Conservation (phyloP, 208 protist genomes). For the Acanthamoeba lenticulata region DNA sequence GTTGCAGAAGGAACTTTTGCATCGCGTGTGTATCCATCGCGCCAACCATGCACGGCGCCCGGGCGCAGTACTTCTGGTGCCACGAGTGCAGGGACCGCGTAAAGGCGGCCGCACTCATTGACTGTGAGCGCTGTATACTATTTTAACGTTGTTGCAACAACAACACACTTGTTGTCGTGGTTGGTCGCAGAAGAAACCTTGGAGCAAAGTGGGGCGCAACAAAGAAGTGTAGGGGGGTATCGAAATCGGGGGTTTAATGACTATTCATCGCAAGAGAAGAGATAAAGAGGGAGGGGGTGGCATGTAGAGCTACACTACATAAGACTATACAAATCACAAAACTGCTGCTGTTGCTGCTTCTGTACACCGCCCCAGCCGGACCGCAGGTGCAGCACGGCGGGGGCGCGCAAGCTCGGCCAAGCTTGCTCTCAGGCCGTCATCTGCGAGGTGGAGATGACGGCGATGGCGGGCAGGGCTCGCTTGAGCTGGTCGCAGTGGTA, state of each 20-base stretch:
- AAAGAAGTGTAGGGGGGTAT: no score
- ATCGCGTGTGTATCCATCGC: neutral
- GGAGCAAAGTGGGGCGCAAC: no score
- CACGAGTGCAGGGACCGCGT: slow-evolving; percentile 2
- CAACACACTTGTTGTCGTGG: no score
- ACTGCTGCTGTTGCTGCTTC: no score
- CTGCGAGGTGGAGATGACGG: slow-evolving; percentile 35
- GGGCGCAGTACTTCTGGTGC: neutral
- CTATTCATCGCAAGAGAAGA: neutral
- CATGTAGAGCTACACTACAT: no score
- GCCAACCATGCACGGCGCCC: neutral
- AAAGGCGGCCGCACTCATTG: neutral
- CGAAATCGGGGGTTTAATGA: slow-evolving; percentile 19
- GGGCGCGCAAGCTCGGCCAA: neutral
- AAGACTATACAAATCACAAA: slow-evolving; percentile 31
- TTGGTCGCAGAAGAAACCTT: no score
- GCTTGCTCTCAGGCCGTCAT: slow-evolving; percentile 2
- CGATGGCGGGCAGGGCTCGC: slow-evolving; percentile 28
- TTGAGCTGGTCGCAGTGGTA: slow-evolving; percentile 60
- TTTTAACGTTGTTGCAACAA: neutral
- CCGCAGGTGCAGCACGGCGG: neutral
- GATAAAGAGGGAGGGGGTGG: neutral
- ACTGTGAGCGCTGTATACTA: neutral
- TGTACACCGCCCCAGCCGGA: neutral
- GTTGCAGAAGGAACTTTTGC: neutral